Percentiles rank a stretch among this genome's conserved stretches.
These are phyloP conservation scores for Celoporthe dispersa DNA, from an alignment of 2,329 filamentous ascomycete species.

Conservation along the genomic window DNA sequence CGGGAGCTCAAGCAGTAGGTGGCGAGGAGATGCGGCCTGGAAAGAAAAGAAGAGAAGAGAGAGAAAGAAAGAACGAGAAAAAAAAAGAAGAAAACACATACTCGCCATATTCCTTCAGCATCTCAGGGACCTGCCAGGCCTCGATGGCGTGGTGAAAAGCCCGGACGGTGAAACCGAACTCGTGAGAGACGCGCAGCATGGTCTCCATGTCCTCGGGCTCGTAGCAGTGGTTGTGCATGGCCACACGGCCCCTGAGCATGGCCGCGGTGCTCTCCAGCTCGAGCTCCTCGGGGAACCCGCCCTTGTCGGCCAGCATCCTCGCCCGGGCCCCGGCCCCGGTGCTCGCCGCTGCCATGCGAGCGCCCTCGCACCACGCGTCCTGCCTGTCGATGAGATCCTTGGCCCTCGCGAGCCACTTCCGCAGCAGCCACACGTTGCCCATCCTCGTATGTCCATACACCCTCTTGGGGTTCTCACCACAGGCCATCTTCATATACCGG, in stretches of 20 bases:
- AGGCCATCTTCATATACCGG: conserved; percentile 52
- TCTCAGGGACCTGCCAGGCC: conserved; percentile 46
- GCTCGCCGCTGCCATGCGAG: conserved; percentile 28
- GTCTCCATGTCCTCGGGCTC: conserved; percentile 49
- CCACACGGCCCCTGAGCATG: conserved; percentile 46
- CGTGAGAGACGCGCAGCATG: conserved; percentile 47
- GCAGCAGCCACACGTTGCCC: conserved; percentile 45
- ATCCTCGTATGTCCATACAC: conserved; percentile 45
- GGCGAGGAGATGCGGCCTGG: too few relatives aligned
- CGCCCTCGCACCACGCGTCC: conserved; percentile 36
- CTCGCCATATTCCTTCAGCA: conserved; percentile 45
- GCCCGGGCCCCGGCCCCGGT: conserved; percentile 32
- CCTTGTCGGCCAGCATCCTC: conserved; percentile 26
- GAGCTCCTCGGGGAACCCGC: conserved; percentile 40
- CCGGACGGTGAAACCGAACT: conserved; percentile 47
- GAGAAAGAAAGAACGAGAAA: too few relatives aligned
- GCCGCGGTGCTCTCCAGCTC: conserved; percentile 47
- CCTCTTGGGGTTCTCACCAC: conserved; percentile 49
- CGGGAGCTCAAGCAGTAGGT: background rate
- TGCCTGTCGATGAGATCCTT: conserved; percentile 43
- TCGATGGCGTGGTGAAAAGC: conserved; percentile 48
- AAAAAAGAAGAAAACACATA: conserved; percentile 33
- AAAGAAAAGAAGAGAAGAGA: too few relatives aligned
- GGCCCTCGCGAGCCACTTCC: conserved; percentile 45
- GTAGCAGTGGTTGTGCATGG: conserved; percentile 51